Evolutionary conservation across 2,329 filamentous ascomycete species (phyloP).

Genomic region (Annulohypoxylon truncatum): DNA sequence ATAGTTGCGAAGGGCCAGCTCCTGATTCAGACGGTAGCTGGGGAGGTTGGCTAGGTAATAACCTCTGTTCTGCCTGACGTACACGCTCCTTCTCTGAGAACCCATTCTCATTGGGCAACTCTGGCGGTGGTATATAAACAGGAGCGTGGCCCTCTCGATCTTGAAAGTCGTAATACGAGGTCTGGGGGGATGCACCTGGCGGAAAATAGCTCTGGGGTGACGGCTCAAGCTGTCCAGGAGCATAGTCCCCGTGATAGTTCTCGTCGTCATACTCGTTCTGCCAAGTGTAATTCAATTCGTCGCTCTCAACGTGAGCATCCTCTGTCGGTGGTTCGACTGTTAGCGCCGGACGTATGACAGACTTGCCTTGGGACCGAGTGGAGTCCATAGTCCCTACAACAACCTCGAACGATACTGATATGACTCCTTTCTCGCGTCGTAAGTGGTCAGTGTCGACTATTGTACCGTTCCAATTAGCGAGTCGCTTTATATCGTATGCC

Average conservation of each 20-base stretch:
- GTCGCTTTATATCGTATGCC: conserved; percentile 57
- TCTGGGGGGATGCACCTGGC: conserved; percentile 47
- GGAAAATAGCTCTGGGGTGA: conserved; percentile 46
- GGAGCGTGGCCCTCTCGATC: conserved; percentile 54
- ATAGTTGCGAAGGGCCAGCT: conserved; percentile 57
- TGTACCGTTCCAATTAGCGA: conserved; percentile 69
- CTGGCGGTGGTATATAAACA: conserved; percentile 69
- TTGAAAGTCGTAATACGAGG: conserved; percentile 50
- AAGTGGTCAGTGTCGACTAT: conserved; percentile 90
- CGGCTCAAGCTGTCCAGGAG: conserved; percentile 34
- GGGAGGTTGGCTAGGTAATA: conserved; percentile 84
- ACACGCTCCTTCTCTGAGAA: conserved; percentile 86
- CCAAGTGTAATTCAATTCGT: conserved; percentile 47
- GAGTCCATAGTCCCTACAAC: conserved; percentile 89
- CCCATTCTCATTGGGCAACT: conserved; percentile 67
- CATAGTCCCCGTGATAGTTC: conserved; percentile 42
- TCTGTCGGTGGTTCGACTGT: conserved; percentile 40
- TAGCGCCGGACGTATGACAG: conserved; percentile 42
- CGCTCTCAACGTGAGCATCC: conserved; percentile 33
- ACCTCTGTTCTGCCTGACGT: conserved; percentile 78
- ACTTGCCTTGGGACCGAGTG: conserved; percentile 46
- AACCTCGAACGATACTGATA: conserved; percentile 86
- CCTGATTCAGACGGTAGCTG: conserved; percentile 48
- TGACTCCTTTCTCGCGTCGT: conserved; percentile 89
- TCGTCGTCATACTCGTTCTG: conserved; percentile 49